These are phyloP conservation scores for Protomyces gravidus DNA, from an alignment of 1,139 yeast species.

Conservation along the genomic window DNA sequence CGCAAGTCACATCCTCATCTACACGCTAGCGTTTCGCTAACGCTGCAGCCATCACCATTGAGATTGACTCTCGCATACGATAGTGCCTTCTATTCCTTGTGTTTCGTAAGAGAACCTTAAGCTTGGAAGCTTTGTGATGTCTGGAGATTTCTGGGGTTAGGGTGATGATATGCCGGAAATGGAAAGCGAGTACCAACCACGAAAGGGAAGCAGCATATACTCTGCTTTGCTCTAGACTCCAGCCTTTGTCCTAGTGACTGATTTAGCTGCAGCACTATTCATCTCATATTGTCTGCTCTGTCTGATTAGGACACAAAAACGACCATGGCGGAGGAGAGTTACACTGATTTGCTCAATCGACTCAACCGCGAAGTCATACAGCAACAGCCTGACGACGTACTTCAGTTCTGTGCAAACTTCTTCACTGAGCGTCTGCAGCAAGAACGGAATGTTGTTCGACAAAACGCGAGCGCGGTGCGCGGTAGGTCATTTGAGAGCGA, in stretches of 20 bases:
- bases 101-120: too few relatives aligned
- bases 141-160: too few relatives aligned
- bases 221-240: too few relatives aligned
- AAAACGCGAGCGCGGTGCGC: conserved; percentile 34
- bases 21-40: not conserved
- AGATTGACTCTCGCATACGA: conserved; percentile 67
- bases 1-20: conserved; percentile 37
- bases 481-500: conserved; percentile 36
- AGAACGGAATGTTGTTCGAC: conserved; percentile 56
- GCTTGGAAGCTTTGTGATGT: too few relatives aligned
- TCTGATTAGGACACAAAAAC: too few relatives aligned
- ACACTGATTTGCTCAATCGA: conserved; percentile 55
- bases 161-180: too few relatives aligned
- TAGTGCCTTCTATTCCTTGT: not conserved
- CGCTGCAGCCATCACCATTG: conserved; percentile 54
- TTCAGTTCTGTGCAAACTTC: conserved; percentile 69
- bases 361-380: conserved; percentile 59
- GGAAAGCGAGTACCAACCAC: too few relatives aligned
- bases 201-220: too few relatives aligned
- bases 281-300: too few relatives aligned
- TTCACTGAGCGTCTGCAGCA: conserved; percentile 58
- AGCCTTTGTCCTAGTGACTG: too few relatives aligned
- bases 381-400: conserved; percentile 61
- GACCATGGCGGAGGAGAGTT: conserved; percentile 44
- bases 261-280: too few relatives aligned